A percentile compares a stretch with the other conserved stretches of the same genome.
Evolutionary conservation across 2,329 filamentous ascomycete species (phyloP).

Genomic region (Verticillium nonalfalfae): DNA sequence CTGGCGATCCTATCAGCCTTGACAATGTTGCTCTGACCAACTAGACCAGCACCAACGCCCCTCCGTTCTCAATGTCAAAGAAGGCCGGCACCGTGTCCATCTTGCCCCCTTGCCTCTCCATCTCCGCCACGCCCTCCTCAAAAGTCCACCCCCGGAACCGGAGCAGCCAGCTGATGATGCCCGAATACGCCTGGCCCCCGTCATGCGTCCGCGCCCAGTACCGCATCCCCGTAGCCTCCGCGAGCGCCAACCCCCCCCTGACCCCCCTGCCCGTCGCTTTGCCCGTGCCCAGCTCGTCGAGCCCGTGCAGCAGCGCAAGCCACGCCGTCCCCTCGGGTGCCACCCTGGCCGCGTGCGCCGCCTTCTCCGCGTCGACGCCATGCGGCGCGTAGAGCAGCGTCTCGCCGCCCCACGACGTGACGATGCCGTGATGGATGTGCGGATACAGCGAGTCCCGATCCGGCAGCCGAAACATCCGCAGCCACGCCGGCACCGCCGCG

Average conservation of each 20-base stretch:
- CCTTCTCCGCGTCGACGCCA: background rate
- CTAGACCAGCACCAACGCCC: background rate
- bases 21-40: no score
- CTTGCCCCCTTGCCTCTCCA: background rate
- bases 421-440: background rate
- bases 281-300: background rate
- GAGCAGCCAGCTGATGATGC: background rate
- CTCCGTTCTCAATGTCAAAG: background rate
- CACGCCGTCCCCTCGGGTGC: background rate
- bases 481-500: background rate
- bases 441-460: background rate
- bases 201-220: conserved; percentile 5
- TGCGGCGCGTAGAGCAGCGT: conserved; percentile 3
- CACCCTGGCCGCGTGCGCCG: background rate
- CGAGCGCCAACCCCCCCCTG: background rate
- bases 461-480: conserved; percentile 1
- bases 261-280: background rate
- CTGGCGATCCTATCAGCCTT: background rate
- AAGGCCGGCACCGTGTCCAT: background rate
- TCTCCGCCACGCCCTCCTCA: background rate
- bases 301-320: conserved; percentile 1
- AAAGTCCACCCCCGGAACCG: background rate
- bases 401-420: background rate
- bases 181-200: background rate
- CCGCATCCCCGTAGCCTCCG: background rate